Evolutionary conservation across 2,329 filamentous ascomycete species (phyloP), one percentile per base, ranked within the genome.

Genomic region (Fusarium illudens): DNA sequence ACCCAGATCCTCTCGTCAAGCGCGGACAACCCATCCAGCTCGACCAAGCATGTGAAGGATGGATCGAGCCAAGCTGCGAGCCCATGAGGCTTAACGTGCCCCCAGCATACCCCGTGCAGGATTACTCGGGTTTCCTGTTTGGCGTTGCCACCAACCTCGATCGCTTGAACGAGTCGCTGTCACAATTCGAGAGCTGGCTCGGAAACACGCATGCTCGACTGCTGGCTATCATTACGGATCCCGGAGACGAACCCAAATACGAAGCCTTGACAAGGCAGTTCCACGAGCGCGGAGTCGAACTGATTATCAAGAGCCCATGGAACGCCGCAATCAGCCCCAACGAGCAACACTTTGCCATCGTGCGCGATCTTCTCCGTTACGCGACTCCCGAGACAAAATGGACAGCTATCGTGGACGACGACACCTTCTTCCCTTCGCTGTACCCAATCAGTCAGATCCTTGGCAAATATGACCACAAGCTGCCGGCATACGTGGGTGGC

Each of bases 391-490:
- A 79, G 13, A 87, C 86, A 0, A 77, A 79, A 30, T 90, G 87
- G 87, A 81, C 83, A 13, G 84, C 82, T 46, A 79, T 89, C 50
- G 82, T 89, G 34, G 87, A 90, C 71, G 87, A 90, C 70, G 87
- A 90, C 69, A 90, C 87, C 2, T 89, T 90, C 75, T 89, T 89
- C 74, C 82, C 84, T 2, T 86, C 84, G 2, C 81, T 89, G 44
- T 75, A 83, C 53, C 79, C 80, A 1, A 77, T 90, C 15, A 78
- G 82, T 20, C 74, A 81, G n/a, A 79, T 82, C 6, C 80, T 89
- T 3, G 71, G 71, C 32, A 73, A 77, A 34, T 81, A 86, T 65
- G 83, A 89, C 70, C 79, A 84, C 70, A 81, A 79, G 2, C 72
- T 79, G 19, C 80, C 84, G 4, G 73, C 79, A 33, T 90, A 89